Base-by-base conservation (phyloP, 2,329 filamentous ascomycete species). In the Fusarium liriodendri region DNA sequence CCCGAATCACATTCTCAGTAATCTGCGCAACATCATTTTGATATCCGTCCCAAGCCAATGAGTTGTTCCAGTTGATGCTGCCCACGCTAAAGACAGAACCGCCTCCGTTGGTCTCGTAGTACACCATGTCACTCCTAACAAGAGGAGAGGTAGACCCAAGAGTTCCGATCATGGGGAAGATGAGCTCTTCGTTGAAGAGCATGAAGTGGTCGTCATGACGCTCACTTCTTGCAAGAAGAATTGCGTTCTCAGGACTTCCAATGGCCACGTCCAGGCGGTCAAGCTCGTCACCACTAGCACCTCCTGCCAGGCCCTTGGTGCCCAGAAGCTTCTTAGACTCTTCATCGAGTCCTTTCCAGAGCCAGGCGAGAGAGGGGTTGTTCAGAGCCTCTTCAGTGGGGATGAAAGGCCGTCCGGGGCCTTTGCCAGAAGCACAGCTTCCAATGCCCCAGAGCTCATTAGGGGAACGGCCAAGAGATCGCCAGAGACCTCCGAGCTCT, bases 31-130 rank as follows among this genome's bases (percentile, higher is more conserved):
- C 38, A 47, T 64, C 38, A 20, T 67, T 67, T 6, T 63, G 35
- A 4, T 67, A 67, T 7, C 47, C 65, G 33, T 63, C 65, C 65
- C 65, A 67, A 16, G 33, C 65, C 25, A 67, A 35, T 13, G 65
- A 67, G 50, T 64, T 63, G 22, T 67, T 57, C 65, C 65, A 67
- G 59, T 67, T 67, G 16, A 67, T 67, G 22, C 59, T 63, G 5
- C 65, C 65, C 6, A 67, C 65, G 4, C 59, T 63, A 33, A 67
- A 67, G 18, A 67, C 65, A 9, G 59, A 50, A 0, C 65, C 65
- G 1, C 65, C 65, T 33, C 65, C 65, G 1, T 57, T 57, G 0
- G 54, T 57, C 14, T 57, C 54, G 20, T 57, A 57, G 54, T 57
- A 57, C 7, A 57, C 54, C 54, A 57, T 57, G 4, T 57, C 54